phyloP scores from a whole-genome alignment of 176 grass and related monocot genomes.

The Rhynchospora pubera region DNA sequence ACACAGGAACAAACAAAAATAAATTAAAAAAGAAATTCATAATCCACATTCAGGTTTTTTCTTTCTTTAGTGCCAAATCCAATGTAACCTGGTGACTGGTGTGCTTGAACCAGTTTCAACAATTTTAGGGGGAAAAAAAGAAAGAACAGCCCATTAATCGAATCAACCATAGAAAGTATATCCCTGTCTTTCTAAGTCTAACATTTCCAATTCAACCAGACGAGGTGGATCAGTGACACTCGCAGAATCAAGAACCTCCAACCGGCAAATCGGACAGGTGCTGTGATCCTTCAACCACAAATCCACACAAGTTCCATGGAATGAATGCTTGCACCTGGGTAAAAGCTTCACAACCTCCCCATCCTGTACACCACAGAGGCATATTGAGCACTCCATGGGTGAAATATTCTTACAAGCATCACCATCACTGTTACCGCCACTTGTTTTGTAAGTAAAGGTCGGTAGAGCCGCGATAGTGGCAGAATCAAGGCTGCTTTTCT shows the following conservation, averaged over 20 bases:
- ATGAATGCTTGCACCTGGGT: slow-evolving; percentile 21
- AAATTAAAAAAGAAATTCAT: too few relatives aligned
- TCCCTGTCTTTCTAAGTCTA: too few relatives aligned
- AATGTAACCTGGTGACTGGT: too few relatives aligned
- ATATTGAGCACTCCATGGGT: slow-evolving; percentile 16
- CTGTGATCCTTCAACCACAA: slow-evolving; percentile 12
- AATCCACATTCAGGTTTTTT: too few relatives aligned
- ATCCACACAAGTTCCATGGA: slow-evolving; percentile 15
- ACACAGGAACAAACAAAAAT: too few relatives aligned
- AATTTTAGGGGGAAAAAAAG: too few relatives aligned
- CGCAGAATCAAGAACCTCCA: background rate
- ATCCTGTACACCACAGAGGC: slow-evolving; percentile 1
- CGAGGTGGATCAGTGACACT: too few relatives aligned
- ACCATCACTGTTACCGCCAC: background rate
- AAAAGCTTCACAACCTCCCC: slow-evolving; percentile 17
- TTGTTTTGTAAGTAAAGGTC: background rate
- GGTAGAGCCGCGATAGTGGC: slow-evolving; percentile 8
- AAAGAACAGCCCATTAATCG: too few relatives aligned
- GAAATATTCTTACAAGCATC: background rate
- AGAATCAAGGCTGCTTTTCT: background rate
- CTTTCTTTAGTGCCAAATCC: too few relatives aligned
- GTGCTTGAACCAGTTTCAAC: too few relatives aligned
- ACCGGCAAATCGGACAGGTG: slow-evolving; percentile 21
- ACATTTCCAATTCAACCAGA: too few relatives aligned
- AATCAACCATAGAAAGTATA: too few relatives aligned